Conservation (phyloP, 78 protist genomes). For the Tieghemostelium lacteum region DNA sequence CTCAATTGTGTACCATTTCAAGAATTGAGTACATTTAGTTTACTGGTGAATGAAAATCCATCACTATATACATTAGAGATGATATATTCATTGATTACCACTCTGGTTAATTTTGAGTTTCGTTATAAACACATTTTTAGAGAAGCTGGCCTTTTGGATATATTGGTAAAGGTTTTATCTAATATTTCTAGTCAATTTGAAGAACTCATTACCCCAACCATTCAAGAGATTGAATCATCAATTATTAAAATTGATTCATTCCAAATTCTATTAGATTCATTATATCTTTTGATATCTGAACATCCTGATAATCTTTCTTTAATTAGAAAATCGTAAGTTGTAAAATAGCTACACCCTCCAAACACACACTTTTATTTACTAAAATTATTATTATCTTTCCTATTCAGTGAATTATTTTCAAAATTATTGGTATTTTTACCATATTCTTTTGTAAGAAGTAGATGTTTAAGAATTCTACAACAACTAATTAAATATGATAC, state of each 20-base stretch:
- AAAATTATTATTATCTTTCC: background rate
- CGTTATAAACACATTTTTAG: constrained; percentile 71
- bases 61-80: constrained; percentile 56
- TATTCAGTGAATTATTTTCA: constrained; percentile 22
- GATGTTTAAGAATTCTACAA: constrained; percentile 51
- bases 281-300: constrained; percentile 47
- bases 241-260: constrained; percentile 34
- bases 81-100: constrained; percentile 52
- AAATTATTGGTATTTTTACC: constrained; percentile 58
- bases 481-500: constrained; percentile 63
- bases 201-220: constrained; percentile 3
- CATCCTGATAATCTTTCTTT: constrained; percentile 64
- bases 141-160: constrained; percentile 68
- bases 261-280: constrained; percentile 43
- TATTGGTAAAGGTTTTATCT: constrained; percentile 48
- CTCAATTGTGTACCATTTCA: constrained; percentile 78
- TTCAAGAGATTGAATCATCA: background rate
- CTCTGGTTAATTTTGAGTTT: constrained; percentile 69
- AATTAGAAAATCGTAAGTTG: constrained; percentile 54
- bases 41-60: constrained; percentile 61
- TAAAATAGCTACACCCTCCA: background rate
- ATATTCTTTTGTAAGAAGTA: constrained; percentile 36
- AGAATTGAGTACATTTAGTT: constrained; percentile 66
- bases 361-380: background rate
- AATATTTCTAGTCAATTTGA: background rate